These are phyloP conservation scores for Hemileia vastatrix DNA, from an alignment of 1,284 basidiomycete genomes.

Conservation along the genomic window DNA sequence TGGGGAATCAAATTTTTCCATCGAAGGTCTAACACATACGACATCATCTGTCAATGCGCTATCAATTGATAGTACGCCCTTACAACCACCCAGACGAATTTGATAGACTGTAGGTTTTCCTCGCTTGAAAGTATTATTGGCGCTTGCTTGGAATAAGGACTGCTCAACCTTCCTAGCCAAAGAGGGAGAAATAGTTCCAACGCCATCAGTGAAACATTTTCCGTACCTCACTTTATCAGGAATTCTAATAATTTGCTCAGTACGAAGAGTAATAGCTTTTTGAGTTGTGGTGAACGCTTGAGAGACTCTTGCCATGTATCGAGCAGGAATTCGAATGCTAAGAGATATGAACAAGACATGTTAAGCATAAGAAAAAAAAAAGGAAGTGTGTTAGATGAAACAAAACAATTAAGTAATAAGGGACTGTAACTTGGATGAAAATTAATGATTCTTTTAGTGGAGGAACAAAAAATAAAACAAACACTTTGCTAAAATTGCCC, in stretches of 20 bases:
- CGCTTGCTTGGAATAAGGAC: conserved; percentile 40
- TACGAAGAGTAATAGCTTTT: conserved; percentile 54
- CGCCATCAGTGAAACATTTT: conserved; percentile 59
- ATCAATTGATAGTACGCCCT: conserved; percentile 63
- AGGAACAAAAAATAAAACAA: not conserved
- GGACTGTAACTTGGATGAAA: not conserved
- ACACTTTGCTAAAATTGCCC: conserved; percentile 28
- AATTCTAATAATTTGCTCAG: conserved; percentile 49
- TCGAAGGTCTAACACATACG: conserved; percentile 60
- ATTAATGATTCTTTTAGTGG: conserved; percentile 6
- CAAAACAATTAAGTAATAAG: no score
- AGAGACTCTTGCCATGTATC: conserved; percentile 66
- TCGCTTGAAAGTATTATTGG: conserved; percentile 18
- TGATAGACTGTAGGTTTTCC: conserved; percentile 50
- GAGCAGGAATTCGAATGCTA: conserved; percentile 57
- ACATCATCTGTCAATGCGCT: conserved; percentile 47
- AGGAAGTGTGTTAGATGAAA: no score
- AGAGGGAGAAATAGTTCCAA: conserved; percentile 56
- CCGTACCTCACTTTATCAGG: conserved; percentile 48
- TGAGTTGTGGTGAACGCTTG: conserved; percentile 73
- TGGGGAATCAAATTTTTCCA: conserved; percentile 61
- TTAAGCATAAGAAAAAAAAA: no score
- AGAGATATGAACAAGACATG: no score
- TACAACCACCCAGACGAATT: conserved; percentile 65
- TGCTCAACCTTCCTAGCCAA: conserved; percentile 54